A percentile compares a stretch with the other conserved stretches of the same genome.
Evolutionary conservation across 768 basidiomycete genomes (phyloP).

Genomic region (Xerocomellus intermedius): DNA sequence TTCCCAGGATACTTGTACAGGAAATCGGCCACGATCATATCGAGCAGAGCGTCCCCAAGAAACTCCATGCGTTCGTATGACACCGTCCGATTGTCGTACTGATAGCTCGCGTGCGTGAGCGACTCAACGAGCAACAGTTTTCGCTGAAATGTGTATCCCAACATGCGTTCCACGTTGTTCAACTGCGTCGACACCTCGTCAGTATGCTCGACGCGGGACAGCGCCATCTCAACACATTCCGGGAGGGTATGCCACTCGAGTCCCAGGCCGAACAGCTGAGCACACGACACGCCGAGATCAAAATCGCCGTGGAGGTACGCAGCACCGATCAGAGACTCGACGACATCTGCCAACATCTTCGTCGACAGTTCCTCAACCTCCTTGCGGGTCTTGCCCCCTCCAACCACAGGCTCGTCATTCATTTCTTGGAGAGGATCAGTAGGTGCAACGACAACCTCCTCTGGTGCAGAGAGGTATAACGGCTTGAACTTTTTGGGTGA

Average conservation of each 20-base stretch:
- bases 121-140: slow-evolving; percentile 71
- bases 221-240: slow-evolving; percentile 40
- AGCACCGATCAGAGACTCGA: slow-evolving; percentile 82
- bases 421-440: slow-evolving; percentile 29
- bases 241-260: slow-evolving; percentile 55
- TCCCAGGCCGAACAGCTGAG: slow-evolving; percentile 58
- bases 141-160: slow-evolving; percentile 63
- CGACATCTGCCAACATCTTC: slow-evolving; percentile 82
- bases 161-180: slow-evolving; percentile 56
- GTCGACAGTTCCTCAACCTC: slow-evolving; percentile 53
- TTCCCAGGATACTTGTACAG: slow-evolving; percentile 66
- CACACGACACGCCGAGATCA: slow-evolving; percentile 56
- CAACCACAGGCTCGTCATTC: slow-evolving; percentile 15
- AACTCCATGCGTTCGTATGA: slow-evolving; percentile 83
- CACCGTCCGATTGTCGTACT: slow-evolving; percentile 53
- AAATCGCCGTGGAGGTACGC: slow-evolving; percentile 69
- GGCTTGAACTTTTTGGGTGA: slow-evolving; percentile 43
- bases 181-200: slow-evolving; percentile 51
- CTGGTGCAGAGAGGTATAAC: slow-evolving; percentile 23
- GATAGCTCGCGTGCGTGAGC: slow-evolving; percentile 69
- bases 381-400: slow-evolving; percentile 29
- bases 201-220: slow-evolving; percentile 33
- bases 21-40: slow-evolving; percentile 71
- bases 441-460: background rate
- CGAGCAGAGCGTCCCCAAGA: slow-evolving; percentile 71